Evolutionary conservation across 2,329 filamentous ascomycete genomes (phyloP).

Genomic region (Pseudopyricularia cyperi): DNA sequence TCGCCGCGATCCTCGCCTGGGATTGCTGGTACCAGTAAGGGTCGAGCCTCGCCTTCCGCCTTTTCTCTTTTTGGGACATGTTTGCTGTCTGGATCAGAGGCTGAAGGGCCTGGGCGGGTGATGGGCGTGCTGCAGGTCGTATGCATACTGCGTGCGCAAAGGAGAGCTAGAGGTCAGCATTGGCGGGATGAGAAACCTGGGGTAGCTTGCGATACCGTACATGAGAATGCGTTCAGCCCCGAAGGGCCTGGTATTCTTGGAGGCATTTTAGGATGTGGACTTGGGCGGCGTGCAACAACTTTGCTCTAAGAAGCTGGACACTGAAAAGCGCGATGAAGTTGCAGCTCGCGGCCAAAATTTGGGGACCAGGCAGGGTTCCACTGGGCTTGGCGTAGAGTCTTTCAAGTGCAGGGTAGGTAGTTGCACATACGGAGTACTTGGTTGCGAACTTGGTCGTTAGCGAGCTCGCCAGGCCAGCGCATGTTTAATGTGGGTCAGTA

Average conservation of each 20-base stretch:
- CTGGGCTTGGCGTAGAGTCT: not conserved
- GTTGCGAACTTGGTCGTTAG: not conserved
- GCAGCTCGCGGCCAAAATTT: not conserved
- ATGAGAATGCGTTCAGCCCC: slow-evolving; percentile 44
- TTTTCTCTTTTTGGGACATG: slow-evolving; percentile 48
- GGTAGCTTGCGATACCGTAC: slow-evolving; percentile 27
- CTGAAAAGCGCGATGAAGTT: not conserved
- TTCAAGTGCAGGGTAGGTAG: not conserved
- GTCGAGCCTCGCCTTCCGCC: slow-evolving; percentile 56
- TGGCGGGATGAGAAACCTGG: not conserved
- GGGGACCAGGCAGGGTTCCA: not conserved
- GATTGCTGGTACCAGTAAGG: slow-evolving; percentile 74
- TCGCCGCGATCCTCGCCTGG: slow-evolving; percentile 71
- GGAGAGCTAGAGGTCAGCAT: not conserved
- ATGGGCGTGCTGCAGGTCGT: slow-evolving; percentile 34
- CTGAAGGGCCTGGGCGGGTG: slow-evolving; percentile 29
- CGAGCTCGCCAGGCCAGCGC: too few species aligned
- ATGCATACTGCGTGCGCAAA: slow-evolving; percentile 37
- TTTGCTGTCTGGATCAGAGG: slow-evolving; percentile 53
- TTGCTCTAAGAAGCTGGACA: not conserved
- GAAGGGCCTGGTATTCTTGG: slow-evolving; percentile 50
- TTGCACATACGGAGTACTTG: not conserved
- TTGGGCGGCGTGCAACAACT: not conserved
- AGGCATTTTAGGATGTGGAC: slow-evolving; percentile 38
- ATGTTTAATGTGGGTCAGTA: not conserved